A percentile compares a stretch with the other conserved stretches of the same genome.
Evolutionary conservation across 495 filamentous ascomycete species (phyloP).

Genomic region (Margaritispora aquatica): DNA sequence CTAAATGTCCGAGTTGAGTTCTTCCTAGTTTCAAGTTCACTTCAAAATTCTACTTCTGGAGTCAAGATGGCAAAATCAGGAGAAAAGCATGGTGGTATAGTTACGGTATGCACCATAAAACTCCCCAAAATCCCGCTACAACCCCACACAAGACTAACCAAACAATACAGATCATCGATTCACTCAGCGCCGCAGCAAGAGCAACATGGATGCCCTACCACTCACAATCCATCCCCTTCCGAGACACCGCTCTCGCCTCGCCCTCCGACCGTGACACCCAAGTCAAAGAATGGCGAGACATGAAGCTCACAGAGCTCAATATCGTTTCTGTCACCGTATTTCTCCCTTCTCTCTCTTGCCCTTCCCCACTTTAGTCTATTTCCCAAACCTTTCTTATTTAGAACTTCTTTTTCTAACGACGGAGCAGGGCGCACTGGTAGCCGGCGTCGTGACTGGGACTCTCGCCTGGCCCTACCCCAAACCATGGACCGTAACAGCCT

Average conservation of each 20-base stretch:
- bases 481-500: not conserved
- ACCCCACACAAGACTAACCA: not conserved
- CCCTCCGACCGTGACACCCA: not conserved
- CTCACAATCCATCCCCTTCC: not conserved
- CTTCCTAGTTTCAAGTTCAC: too few relatives aligned
- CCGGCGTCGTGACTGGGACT: not conserved
- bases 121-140: not conserved
- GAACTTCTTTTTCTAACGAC: too few relatives aligned
- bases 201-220: not conserved
- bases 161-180: not conserved
- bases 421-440: not conserved
- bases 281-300: not conserved
- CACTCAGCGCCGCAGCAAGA: not conserved
- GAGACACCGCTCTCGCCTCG: not conserved
- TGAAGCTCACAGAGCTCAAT: not conserved
- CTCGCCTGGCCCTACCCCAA: not conserved
- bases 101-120: not conserved
- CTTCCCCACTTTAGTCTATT: not conserved
- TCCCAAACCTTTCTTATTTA: too few relatives aligned
- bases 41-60: not conserved
- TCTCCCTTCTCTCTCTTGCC: not conserved
- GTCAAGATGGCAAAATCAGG: not conserved
- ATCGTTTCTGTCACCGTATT: not conserved
- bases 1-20: not conserved
- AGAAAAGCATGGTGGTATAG: not conserved